These are phyloP conservation scores for Trichoderma hamatum DNA, from an alignment of 2,329 filamentous ascomycete genomes.

Conservation along the genomic window DNA sequence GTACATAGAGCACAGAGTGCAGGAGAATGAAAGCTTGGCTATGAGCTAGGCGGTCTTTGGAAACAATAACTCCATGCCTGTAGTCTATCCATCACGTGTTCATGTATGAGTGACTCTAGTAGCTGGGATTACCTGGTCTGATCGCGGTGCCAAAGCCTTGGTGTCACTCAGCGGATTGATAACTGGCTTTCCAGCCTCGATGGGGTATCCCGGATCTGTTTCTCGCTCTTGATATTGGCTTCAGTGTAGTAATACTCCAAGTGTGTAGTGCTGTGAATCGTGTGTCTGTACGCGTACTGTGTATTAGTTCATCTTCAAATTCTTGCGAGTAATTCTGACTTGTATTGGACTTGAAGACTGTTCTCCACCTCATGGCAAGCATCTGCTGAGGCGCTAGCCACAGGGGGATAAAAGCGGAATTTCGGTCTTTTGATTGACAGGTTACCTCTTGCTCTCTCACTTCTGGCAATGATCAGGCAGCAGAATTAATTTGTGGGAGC, in stretches of 20 bases:
- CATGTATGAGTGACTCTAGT: not conserved
- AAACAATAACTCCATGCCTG: not conserved
- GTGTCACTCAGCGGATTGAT: not conserved
- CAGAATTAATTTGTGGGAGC: constrained; percentile 29
- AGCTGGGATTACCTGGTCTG: not conserved
- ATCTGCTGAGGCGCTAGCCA: constrained; percentile 12
- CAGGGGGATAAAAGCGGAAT: not conserved
- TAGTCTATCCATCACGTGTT: not conserved
- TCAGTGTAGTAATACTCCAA: not conserved
- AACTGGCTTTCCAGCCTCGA: not conserved
- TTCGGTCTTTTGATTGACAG: constrained; percentile 20
- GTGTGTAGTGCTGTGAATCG: not conserved
- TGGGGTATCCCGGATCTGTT: not conserved
- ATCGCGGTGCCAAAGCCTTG: not conserved
- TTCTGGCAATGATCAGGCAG: constrained; percentile 28
- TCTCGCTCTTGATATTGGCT: not conserved
- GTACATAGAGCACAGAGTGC: not conserved
- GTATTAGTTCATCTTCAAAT: not conserved
- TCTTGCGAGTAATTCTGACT: not conserved
- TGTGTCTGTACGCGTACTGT: not conserved
- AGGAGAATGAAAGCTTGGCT: not conserved
- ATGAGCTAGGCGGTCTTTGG: not conserved
- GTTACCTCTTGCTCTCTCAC: not conserved
- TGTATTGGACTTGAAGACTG: not conserved
- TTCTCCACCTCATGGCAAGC: constrained; percentile 12